Percentiles rank a stretch among this genome's conserved stretches.
Evolutionary conservation across 2,329 filamentous ascomycete genomes (phyloP).

Genomic region (Colletotrichum brevisporum): DNA sequence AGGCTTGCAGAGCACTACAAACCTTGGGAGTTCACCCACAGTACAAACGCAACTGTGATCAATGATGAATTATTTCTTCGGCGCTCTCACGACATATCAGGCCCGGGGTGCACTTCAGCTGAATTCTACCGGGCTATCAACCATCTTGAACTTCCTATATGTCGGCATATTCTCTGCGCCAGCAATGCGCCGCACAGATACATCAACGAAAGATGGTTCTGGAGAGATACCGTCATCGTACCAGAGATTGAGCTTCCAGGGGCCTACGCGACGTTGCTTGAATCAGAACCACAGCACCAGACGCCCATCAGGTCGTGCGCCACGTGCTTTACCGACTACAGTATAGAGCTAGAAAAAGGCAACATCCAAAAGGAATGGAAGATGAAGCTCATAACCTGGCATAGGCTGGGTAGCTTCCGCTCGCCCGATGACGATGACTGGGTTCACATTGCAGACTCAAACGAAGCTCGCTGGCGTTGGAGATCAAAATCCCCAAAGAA

Average conservation of each 20-base stretch:
- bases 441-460: neutral
- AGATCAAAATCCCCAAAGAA: no score
- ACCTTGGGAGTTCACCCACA: neutral
- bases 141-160: neutral
- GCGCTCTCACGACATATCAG: neutral
- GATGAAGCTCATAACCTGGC: neutral
- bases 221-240: neutral
- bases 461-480: no score
- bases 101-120: neutral
- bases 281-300: no score
- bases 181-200: neutral
- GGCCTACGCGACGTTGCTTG: no score
- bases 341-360: neutral
- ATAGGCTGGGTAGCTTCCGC: slow-evolving; percentile 4
- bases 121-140: neutral
- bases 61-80: neutral
- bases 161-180: neutral
- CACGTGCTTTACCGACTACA: neutral
- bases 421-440: accelerated
- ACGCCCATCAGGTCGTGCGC: neutral
- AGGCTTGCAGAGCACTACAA: no score
- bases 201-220: accelerated
- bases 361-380: neutral
- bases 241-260: neutral
- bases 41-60: neutral